Base-by-base conservation (phyloP, 805 yeast species). In the Saccharomycopsis amapae region DNA sequence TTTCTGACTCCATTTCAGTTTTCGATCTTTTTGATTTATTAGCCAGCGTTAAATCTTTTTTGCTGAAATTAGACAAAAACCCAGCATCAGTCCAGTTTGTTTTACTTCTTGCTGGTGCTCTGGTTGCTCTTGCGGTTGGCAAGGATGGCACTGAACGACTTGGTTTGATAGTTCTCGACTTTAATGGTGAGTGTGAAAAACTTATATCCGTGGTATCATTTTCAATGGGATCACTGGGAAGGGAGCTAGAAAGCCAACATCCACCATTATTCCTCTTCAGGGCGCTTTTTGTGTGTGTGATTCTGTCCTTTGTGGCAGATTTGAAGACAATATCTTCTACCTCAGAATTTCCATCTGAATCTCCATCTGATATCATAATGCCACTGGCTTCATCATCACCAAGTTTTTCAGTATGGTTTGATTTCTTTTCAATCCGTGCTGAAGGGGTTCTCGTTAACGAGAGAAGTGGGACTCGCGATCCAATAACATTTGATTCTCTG, bases 201-300 rank as follows among this genome's bases (percentile, higher is more conserved):
- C 38, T 30, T 15, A 23, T 37, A 31, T 44, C 42, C 6, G 40
- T 6, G 9, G 22, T 5, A 20, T 38, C 33, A 23, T 38, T 35
- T n/a, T n/a, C n/a, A n/a, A 44, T 44, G 6, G 46, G 46, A 38
- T 44, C 46, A 32, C 42, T 35, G 17, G 44, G 38, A 17, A 34
- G n/a, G n/a, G n/a, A n/a, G n/a, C n/a, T n/a, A n/a, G n/a, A n/a
- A n/a, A n/a, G n/a, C n/a, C n/a, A n/a, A n/a, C 30, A 26, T 9
- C 30, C 7, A 26, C 12, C 7, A 7, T 26, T 7, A 26, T 9
- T 7, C 30, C 7, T 26, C 30, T 9, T 26, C 12, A 26, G 12
- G 7, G 7, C 30, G 30, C 7, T 26, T 26, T 26, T 26, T 26
- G 10, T 26, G 10, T 26, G 7, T 26, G 10, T 26, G 30, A 26